Evolutionary conservation across 495 filamentous ascomycete species (phyloP), one percentile per base, ranked within the genome.

Genomic region (Penicillium macrosclerotiorum): DNA sequence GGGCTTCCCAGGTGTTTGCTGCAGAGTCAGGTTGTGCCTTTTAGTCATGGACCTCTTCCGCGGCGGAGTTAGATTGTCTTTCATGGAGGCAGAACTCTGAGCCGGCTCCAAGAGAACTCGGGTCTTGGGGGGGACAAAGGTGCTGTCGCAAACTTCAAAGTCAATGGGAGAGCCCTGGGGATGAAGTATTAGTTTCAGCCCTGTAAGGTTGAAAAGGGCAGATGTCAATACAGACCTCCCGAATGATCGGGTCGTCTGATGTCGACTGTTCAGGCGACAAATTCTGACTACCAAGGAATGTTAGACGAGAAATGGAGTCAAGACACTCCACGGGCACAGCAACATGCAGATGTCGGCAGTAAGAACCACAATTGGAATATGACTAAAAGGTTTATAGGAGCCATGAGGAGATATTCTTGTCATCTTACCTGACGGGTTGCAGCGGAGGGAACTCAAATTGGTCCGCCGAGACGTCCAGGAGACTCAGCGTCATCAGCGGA

Each of bases 121-220:
- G n/a, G n/a, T n/a, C n/a, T n/a, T n/a, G n/a, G n/a, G n/a, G n/a
- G n/a, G n/a, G n/a, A n/a, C n/a, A n/a, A n/a, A n/a, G n/a, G n/a
- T n/a, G n/a, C n/a, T n/a, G n/a, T n/a, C n/a, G 16, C 5, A 11
- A 23, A 27, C 8, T 2, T 17, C 42, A 20, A 45, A 30, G 9
- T 13, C 38, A 41, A 41, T 27, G 16, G 38, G 38, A 16, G 38
- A 41, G 14, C 38, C 38, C 38, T 41, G 8, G 8, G 1, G 9
- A 23, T 14, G n/a, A 25, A 12, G 23, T 12, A 38, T 19, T 12
- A 25, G n/a, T 11, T 12, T n/a, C 13, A 3, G 17, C 8, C 11
- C 2, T 8, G 2, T 3, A 3, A 11, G 25, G 25, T 19, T 5
- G 7, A 16, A n/a, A 24, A 2, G 11, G 9, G 11, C 23, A 2